Evolutionary conservation across 1,284 basidiomycete genomes (phyloP), one percentile per base, ranked within the genome.

Genomic region (Trichosporon ovoides): DNA sequence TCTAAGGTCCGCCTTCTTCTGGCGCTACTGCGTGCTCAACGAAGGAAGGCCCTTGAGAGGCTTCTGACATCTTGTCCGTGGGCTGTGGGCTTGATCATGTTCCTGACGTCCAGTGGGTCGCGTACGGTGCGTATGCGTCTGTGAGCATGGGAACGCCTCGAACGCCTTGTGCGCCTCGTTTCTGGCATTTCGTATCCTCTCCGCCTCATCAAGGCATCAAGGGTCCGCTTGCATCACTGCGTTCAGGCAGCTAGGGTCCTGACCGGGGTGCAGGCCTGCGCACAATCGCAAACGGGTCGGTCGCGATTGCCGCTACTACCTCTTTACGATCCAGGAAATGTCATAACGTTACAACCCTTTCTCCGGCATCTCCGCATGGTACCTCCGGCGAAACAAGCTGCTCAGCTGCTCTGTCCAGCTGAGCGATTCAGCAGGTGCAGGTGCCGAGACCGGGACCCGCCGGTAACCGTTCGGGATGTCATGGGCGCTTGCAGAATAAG

Each of bases 241-340:
- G n/a, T n/a, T n/a, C n/a, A n/a, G 9, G 9, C 28, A 9, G 5
- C 9, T 31, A 31, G 28, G 28, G 28, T 31, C 28, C n/a, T n/a
- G n/a, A 9, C 5, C 28, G 9, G 28, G 5, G 28, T 48, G 22
- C 43, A 22, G 28, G 28, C 43, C 43, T 48, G 43, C 28, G 43
- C 43, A 48, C 24, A 31, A 48, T 22, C 43, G n/a, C n/a, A n/a
- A n/a, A n/a, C n/a, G n/a, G n/a, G n/a, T n/a, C n/a, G n/a, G n/a
- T n/a, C n/a, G 43, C 43, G 24, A 48, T 22, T 28, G 28, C 43
- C 43, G 43, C 43, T 48, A 48, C 43, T 48, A 48, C 43, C 43
- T 48, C 43, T 22, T 28, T 12, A 22, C 43, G 43, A 48, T 48
- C 20, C 24, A 31, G 43, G n/a, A n/a, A n/a, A 31, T 5, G 43